phyloP scores from a whole-genome alignment of 2,329 filamentous ascomycete genomes.

The Hymenoscyphus fructigenus region DNA sequence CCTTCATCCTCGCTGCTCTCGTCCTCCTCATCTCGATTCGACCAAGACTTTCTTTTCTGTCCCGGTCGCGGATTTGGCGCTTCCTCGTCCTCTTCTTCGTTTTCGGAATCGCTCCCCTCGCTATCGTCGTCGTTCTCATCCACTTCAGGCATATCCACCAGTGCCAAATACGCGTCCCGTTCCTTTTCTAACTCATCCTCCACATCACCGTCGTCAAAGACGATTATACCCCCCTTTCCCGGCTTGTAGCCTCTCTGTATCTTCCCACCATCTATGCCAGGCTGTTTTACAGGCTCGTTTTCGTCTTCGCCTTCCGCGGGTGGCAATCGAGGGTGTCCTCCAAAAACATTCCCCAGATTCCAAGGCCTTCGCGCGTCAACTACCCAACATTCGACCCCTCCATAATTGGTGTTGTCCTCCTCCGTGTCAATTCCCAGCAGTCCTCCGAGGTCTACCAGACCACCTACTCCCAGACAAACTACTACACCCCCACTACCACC shows the following conservation, averaged over 20 bases:
- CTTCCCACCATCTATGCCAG: constrained; percentile 71
- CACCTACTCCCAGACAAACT: constrained; percentile 88
- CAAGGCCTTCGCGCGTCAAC: constrained; percentile 89
- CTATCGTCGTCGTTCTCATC: constrained; percentile 61
- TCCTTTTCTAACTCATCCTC: constrained; percentile 75
- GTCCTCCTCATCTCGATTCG: constrained; percentile 67
- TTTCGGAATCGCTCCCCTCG: constrained; percentile 48
- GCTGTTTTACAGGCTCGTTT: constrained; percentile 42
- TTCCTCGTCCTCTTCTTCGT: constrained; percentile 58
- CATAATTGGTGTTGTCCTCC: constrained; percentile 64
- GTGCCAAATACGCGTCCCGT: constrained; percentile 77
- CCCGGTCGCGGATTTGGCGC: constrained; percentile 51
- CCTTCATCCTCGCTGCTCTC: constrained; percentile 67
- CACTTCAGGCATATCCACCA: constrained; percentile 86
- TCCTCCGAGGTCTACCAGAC: constrained; percentile 81
- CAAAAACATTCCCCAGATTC: constrained; percentile 94
- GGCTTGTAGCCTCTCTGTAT: constrained; percentile 71
- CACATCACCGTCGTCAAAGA: constrained; percentile 95
- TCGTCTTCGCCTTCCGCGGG: constrained; percentile 47
- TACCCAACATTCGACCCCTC: constrained; percentile 93
- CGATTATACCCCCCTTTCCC: constrained; percentile 82
- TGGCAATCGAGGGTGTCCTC: constrained; percentile 57
- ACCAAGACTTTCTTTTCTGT: constrained; percentile 79
- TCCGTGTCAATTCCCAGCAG: constrained; percentile 73
- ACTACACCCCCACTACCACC: constrained; percentile 88